Conservation (phyloP, 2,329 filamentous ascomycete species). For the Cladophialophora immunda region DNA sequence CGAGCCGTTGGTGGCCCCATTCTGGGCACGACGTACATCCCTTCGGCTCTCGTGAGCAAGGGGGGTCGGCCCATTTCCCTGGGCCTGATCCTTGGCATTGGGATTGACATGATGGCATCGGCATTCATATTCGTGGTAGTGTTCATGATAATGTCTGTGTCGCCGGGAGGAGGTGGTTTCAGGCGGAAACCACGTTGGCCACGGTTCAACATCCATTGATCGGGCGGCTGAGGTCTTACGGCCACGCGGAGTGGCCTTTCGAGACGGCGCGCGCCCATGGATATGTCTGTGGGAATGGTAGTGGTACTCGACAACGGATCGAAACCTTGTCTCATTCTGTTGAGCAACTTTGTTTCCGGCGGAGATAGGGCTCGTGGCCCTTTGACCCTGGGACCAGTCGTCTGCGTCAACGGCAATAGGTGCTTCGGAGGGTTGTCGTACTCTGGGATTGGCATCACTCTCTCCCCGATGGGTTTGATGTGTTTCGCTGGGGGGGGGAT, state of each 20-base stretch:
- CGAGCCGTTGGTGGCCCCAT: constrained; percentile 19
- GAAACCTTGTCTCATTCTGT: constrained; percentile 22
- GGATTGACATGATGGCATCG: constrained; percentile 28
- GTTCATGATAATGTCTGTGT: constrained; percentile 36
- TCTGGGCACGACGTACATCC: constrained; percentile 31
- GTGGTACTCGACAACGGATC: constrained; percentile 45
- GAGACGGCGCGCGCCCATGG: constrained; percentile 38
- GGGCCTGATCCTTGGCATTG: constrained; percentile 30
- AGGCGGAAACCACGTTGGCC: constrained; percentile 25
- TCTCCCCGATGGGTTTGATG: constrained; percentile 22
- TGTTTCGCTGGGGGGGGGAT: background rate
- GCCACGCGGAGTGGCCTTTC: constrained; percentile 14
- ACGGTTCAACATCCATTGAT: constrained; percentile 23
- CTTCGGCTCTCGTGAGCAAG: constrained; percentile 29
- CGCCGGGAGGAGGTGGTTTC: constrained; percentile 16
- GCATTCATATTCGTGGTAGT: constrained; percentile 27
- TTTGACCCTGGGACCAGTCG: constrained; percentile 36
- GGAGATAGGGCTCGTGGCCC: constrained; percentile 33
- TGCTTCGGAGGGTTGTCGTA: constrained; percentile 40
- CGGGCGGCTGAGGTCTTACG: constrained; percentile 19
- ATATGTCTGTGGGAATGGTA: constrained; percentile 52
- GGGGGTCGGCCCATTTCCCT: constrained; percentile 28
- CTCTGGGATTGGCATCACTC: constrained; percentile 31
- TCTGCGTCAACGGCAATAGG: constrained; percentile 43
- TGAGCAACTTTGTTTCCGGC: constrained; percentile 6